A percentile compares a stretch with the other conserved stretches of the same genome.
These are phyloP conservation scores for Cryptococcus hybrid DNA, from an alignment of 1,284 basidiomycete species.

Conservation along the genomic window DNA sequence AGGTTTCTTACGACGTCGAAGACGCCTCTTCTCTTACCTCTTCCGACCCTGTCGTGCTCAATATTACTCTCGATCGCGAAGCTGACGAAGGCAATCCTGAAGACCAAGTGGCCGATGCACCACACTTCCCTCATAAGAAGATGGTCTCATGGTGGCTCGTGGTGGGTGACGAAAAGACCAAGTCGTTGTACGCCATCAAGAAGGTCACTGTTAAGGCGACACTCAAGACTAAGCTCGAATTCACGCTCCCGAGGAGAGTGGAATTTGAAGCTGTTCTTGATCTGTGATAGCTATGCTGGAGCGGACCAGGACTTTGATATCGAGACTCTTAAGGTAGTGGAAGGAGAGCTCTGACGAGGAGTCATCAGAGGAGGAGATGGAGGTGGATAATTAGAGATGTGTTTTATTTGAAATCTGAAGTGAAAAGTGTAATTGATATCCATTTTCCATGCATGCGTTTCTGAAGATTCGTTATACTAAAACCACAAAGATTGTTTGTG, in stretches of 20 bases:
- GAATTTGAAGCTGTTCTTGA: constrained; percentile 78
- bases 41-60: constrained; percentile 75
- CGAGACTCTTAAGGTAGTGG: constrained; percentile 74
- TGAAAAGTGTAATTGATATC: not conserved
- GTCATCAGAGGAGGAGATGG: constrained; percentile 62
- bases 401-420: not conserved
- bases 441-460: not conserved
- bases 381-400: constrained; percentile 19
- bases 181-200: constrained; percentile 87
- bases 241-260: constrained; percentile 78
- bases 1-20: constrained; percentile 74
- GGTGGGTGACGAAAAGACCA: constrained; percentile 70
- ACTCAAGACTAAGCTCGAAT: constrained; percentile 81
- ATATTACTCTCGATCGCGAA: constrained; percentile 77
- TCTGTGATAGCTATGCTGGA: constrained; percentile 81
- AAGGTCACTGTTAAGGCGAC: constrained; percentile 82
- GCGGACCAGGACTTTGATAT: constrained; percentile 86
- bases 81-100: constrained; percentile 68
- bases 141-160: constrained; percentile 98
- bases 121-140: constrained; percentile 88
- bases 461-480: too few species aligned
- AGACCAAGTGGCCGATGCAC: constrained; percentile 80
- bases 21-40: constrained; percentile 77
- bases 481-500: too few species aligned
- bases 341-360: constrained; percentile 74